Percentiles rank a stretch among this genome's conserved stretches.
phyloP scores from a whole-genome alignment of 2,329 filamentous ascomycete species.

The Apiospora koreana region DNA sequence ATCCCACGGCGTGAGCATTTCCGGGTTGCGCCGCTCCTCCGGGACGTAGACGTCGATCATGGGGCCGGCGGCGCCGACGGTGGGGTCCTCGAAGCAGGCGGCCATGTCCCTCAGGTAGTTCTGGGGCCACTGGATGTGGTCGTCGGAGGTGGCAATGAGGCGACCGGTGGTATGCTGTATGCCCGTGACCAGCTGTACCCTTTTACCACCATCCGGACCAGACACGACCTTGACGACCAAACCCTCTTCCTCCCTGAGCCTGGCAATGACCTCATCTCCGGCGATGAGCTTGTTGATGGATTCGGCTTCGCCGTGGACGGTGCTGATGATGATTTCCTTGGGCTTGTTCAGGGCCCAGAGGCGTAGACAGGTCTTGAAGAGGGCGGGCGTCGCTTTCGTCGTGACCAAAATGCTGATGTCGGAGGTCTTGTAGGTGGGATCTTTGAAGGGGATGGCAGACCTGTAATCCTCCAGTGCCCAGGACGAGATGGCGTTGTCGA shows the following conservation, averaged over 20 bases:
- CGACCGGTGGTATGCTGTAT: constrained; percentile 9
- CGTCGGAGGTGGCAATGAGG: constrained; percentile 16
- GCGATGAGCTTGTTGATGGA: not conserved
- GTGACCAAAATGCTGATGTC: constrained; percentile 7
- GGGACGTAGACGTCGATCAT: constrained; percentile 13
- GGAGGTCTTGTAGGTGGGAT: not conserved
- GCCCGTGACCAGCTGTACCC: constrained; percentile 12
- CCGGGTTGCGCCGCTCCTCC: not conserved
- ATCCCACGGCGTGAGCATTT: constrained; percentile 14
- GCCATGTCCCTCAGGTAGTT: constrained; percentile 11
- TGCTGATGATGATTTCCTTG: not conserved
- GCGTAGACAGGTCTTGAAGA: not conserved
- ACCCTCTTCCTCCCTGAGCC: not conserved
- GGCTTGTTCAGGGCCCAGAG: not conserved
- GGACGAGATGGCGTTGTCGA: not conserved
- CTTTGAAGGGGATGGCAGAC: not conserved
- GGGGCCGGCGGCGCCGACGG: constrained; percentile 11
- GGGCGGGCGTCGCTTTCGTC: not conserved
- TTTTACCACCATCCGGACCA: not conserved
- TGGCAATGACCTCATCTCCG: not conserved
- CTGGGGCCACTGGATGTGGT: constrained; percentile 15
- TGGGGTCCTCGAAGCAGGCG: constrained; percentile 17
- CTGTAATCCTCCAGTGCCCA: not conserved
- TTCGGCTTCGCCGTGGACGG: not conserved
- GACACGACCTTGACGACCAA: not conserved